Percentiles rank a stretch among this genome's conserved stretches.
Evolutionary conservation across 108 stramenopile genomes (phyloP).

Genomic region (Cyclotella kingstonii): DNA sequence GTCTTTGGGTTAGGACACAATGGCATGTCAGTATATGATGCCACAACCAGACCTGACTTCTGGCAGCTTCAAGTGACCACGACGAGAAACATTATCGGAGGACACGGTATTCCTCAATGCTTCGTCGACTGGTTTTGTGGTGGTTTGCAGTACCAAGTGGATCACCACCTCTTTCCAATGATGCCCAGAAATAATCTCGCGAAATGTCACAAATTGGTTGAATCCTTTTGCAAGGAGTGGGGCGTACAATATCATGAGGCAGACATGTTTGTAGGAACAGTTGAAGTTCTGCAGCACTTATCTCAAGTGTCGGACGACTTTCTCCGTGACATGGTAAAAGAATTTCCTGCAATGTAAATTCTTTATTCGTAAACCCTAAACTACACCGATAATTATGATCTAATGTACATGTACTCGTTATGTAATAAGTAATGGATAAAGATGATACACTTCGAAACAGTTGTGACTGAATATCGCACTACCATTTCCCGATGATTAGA

Average conservation of each 20-base stretch:
- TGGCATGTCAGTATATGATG: conserved; percentile 97
- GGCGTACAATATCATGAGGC: conserved; percentile 93
- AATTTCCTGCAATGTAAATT: conserved; percentile 90
- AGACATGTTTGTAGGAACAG: conserved; percentile 74
- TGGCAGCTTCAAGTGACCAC: conserved; percentile 99
- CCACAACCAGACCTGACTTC: conserved; percentile 94
- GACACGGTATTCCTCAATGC: conserved; percentile 88
- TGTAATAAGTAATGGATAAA: too few relatives aligned
- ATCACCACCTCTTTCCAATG: conserved; percentile 98
- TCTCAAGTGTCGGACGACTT: conserved; percentile 76
- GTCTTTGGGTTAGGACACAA: conserved; percentile 99
- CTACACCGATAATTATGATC: too few relatives aligned
- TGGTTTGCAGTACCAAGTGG: conserved; percentile 98
- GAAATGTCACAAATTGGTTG: conserved; percentile 88
- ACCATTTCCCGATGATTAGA: too few relatives aligned
- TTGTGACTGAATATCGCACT: too few relatives aligned
- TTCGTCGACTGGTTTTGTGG: conserved; percentile 99
- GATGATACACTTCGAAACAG: too few relatives aligned
- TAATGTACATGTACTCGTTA: too few relatives aligned
- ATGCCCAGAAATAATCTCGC: conserved; percentile 93
- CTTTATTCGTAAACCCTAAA: too few relatives aligned
- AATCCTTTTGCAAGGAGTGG: conserved; percentile 96
- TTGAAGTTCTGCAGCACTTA: conserved; percentile 81
- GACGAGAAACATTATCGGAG: conserved; percentile 95
- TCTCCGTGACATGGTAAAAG: conserved; percentile 72